A percentile compares a stretch with the other conserved stretches of the same genome.
Conservation (phyloP, 1,139 yeast genomes). For the Kodamaea fungicola region DNA sequence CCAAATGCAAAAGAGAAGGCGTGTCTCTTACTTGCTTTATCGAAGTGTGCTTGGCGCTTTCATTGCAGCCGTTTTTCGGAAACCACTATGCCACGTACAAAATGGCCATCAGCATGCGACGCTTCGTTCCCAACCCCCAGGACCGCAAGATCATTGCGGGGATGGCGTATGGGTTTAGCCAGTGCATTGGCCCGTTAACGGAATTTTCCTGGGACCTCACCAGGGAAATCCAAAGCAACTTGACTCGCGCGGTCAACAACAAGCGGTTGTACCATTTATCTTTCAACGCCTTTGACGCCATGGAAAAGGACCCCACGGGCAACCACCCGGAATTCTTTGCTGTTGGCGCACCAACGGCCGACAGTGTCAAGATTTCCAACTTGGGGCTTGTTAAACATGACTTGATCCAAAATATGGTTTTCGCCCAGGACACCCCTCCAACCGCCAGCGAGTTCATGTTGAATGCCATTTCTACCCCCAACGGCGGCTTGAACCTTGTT, state of each 20-base stretch:
- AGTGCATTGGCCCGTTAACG: constrained; percentile 27
- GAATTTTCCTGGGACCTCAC: constrained; percentile 38
- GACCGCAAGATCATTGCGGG: constrained; percentile 31
- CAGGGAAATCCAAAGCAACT: constrained; percentile 17
- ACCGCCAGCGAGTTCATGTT: constrained; percentile 35
- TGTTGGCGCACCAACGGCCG: constrained; percentile 29
- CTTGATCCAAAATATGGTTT: constrained; percentile 26
- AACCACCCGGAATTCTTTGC: constrained; percentile 23
- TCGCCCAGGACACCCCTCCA: constrained; percentile 38
- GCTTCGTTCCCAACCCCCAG: constrained; percentile 18
- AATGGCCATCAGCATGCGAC: constrained; percentile 36
- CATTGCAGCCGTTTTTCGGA: constrained; percentile 26
- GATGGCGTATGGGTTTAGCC: constrained; percentile 31
- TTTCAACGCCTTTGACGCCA: constrained; percentile 17
- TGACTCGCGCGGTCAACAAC: constrained; percentile 9
- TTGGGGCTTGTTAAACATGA: constrained; percentile 27
- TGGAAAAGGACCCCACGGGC: constrained; percentile 11
- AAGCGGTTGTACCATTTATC: constrained; percentile 19
- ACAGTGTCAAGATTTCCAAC: constrained; percentile 36
- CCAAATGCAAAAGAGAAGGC: constrained; percentile 25
- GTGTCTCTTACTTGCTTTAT: constrained; percentile 39
- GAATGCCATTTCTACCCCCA: constrained; percentile 26
- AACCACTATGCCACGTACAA: constrained; percentile 22
- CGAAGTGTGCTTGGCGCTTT: constrained; percentile 22
- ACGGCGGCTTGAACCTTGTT: constrained; percentile 37